phyloP scores from a whole-genome alignment of 441 rosid species.

The Codiaeum variegatum region DNA sequence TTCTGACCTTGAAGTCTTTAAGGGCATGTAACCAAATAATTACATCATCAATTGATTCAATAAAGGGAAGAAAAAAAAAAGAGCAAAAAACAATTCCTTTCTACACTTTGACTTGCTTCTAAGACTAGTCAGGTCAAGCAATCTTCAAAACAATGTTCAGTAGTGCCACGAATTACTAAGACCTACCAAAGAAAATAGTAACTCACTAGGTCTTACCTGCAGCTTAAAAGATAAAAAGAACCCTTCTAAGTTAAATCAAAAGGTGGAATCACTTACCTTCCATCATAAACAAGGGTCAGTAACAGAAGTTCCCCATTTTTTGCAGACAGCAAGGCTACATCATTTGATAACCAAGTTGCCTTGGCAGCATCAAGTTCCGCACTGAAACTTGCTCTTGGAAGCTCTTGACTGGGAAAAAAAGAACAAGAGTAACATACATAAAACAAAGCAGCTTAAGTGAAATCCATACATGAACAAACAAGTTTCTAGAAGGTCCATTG shows the following conservation, averaged over 20 bases:
- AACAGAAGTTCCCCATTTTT: constrained; percentile 89
- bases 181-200: constrained; percentile 5
- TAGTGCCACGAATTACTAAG: not conserved
- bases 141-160: not conserved
- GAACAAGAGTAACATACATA: not conserved
- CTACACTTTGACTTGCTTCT: not conserved
- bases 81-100: not conserved
- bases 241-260: constrained; percentile 8
- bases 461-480: not conserved
- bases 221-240: constrained; percentile 10
- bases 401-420: constrained; percentile 71
- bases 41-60: not conserved
- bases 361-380: constrained; percentile 97
- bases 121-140: constrained; percentile 1
- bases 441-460: not conserved
- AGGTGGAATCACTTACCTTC: constrained; percentile 53
- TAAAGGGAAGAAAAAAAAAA: not conserved
- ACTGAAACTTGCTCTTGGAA: constrained; percentile 80
- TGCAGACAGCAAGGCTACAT: constrained; percentile 84
- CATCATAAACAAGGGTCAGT: constrained; percentile 89
- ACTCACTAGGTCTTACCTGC: not conserved
- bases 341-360: constrained; percentile 79
- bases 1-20: not conserved
- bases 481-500: not conserved
- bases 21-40: not conserved